These are phyloP conservation scores for Crepidotus variabilis DNA, from an alignment of 768 basidiomycete species.

Conservation along the genomic window DNA sequence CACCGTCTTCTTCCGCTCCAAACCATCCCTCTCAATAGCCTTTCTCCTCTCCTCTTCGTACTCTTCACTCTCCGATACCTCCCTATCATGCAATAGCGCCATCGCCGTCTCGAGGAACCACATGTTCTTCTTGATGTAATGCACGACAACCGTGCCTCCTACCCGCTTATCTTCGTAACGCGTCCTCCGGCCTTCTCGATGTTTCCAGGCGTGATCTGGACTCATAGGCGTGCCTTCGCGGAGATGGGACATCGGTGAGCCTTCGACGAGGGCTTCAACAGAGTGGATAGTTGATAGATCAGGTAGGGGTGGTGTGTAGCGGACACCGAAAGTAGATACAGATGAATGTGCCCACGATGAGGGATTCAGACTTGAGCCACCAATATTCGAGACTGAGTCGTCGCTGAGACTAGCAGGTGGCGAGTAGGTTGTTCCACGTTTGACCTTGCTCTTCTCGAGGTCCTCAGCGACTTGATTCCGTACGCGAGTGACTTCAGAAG, in stretches of 20 bases:
- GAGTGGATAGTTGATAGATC: slow-evolving; percentile 66
- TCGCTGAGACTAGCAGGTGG: slow-evolving; percentile 30
- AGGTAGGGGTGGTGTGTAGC: slow-evolving; percentile 66
- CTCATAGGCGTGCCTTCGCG: slow-evolving; percentile 61
- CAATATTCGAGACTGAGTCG: slow-evolving; percentile 17
- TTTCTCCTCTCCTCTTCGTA: slow-evolving; percentile 27
- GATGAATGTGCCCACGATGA: slow-evolving; percentile 73
- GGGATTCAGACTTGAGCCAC: slow-evolving; percentile 41
- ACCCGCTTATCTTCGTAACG: slow-evolving; percentile 68
- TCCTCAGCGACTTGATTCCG: slow-evolving; percentile 51
- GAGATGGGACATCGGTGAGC: slow-evolving; percentile 75
- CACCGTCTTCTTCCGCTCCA: not conserved
- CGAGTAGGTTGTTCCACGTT: not conserved
- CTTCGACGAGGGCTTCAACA: slow-evolving; percentile 92
- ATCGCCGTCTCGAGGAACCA: slow-evolving; percentile 96
- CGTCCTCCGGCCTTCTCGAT: slow-evolving; percentile 64
- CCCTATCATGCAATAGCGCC: slow-evolving; percentile 79
- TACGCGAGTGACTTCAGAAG: slow-evolving; percentile 76
- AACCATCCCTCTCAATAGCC: slow-evolving; percentile 10
- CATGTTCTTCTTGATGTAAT: slow-evolving; percentile 95
- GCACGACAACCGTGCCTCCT: slow-evolving; percentile 93
- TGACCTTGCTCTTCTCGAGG: slow-evolving; percentile 33
- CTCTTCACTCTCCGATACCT: slow-evolving; percentile 55
- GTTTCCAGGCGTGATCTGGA: slow-evolving; percentile 62
- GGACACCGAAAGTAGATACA: slow-evolving; percentile 79